Base-by-base conservation (phyloP, 2,329 filamentous ascomycete species). In the Harringtonia lauricola region DNA sequence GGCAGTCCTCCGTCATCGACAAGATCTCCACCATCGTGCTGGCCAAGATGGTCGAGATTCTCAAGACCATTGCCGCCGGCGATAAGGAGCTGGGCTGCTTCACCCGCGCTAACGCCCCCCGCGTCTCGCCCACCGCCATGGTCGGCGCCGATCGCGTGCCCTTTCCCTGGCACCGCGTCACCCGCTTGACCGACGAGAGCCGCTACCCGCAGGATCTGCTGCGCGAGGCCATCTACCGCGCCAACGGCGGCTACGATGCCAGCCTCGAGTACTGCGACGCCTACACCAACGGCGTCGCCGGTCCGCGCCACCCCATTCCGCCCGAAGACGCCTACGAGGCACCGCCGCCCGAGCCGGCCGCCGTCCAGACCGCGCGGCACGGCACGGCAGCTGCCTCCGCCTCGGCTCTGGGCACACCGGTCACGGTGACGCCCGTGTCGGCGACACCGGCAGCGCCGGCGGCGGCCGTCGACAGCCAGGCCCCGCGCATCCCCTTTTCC, bases 1-100 rank as follows among this genome's bases (percentile, higher is more conserved):
- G 92, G 94, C 80, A 86, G 52, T 94, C 88, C 1, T 70, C 79
- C 22, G 76, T 94, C 39, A 77, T 92, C 17, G 87, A 95, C 53
- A 89, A 86, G 54, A 77, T 87, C 1, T 80, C 84, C 3, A 81
- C 80, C 21, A 24, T 34, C 2, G 83, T 89, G 35, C 77, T 92
- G 17, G 84, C 86, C 52, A 82, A 79, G 43, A 68, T 95, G 14
- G 78, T 96, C 47, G 84, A 88, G 28, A 90, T 95, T 38, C 68
- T 98, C 45, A 86, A 85, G 53, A 77, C 77, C 6, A 81, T 94
- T 15, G 74, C 88, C 12, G 74, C 79, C 46, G 83, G 77, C n/a
- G 87, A 95, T 43, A 71, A 76, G 44, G 92, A 98, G 59, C 62
- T 22, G 5, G 41, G 41, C 31, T 24, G 31, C 36, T 41, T 38